Evolutionary conservation across 2,329 filamentous ascomycete genomes (phyloP).

Genomic region (Hypoxylon sp.): DNA sequence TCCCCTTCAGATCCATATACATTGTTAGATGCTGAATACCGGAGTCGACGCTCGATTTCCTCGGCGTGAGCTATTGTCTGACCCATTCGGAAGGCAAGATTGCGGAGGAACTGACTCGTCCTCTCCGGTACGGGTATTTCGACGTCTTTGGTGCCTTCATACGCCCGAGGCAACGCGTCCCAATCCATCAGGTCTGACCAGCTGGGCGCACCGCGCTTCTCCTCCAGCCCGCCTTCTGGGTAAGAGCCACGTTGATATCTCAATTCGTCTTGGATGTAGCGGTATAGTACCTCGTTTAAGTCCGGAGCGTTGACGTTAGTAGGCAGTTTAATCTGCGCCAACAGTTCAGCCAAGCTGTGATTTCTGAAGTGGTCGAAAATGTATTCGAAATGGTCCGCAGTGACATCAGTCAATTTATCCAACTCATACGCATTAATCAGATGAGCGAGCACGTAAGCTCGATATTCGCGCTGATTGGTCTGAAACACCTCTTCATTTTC

Average conservation of each 20-base stretch:
- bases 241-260: slow-evolving; percentile 12
- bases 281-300: background rate
- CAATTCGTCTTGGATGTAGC: slow-evolving; percentile 18
- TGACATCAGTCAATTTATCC: background rate
- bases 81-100: slow-evolving; percentile 58
- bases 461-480: slow-evolving; percentile 9
- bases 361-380: slow-evolving; percentile 32
- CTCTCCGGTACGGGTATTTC: slow-evolving; percentile 43
- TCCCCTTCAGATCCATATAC: background rate
- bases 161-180: slow-evolving; percentile 39
- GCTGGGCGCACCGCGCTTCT: slow-evolving; percentile 39
- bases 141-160: background rate
- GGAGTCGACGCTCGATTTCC: slow-evolving; percentile 43
- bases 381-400: slow-evolving; percentile 1
- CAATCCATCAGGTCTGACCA: slow-evolving; percentile 48
- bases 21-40: slow-evolving; percentile 26
- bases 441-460: slow-evolving; percentile 2
- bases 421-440: slow-evolving; percentile 21
- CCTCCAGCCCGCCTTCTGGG: slow-evolving; percentile 30
- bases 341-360: background rate
- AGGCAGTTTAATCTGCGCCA: background rate
- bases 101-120: slow-evolving; percentile 51
- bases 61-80: slow-evolving; percentile 50
- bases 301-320: background rate
- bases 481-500: background rate